Evolutionary conservation across 257 asterid species (phyloP).

Genomic region (Solanum sitiens): DNA sequence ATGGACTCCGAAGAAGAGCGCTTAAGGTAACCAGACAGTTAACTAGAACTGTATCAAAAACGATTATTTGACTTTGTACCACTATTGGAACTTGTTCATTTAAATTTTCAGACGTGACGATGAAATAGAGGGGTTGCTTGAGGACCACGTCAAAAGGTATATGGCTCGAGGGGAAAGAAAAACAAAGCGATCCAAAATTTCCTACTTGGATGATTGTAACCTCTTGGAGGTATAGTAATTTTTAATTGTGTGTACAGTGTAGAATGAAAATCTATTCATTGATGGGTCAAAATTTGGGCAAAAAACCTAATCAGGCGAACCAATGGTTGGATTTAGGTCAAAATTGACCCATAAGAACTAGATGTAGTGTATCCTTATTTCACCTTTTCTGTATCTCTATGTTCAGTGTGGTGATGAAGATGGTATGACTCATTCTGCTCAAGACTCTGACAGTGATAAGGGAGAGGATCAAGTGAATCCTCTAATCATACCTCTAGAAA

Average conservation of each 20-base stretch:
- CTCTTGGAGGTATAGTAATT: not conserved
- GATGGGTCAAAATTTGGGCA: not conserved
- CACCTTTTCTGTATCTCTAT: not conserved
- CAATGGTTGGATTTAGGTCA: no score
- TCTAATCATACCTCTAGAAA: conserved; percentile 61
- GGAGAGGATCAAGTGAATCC: conserved; percentile 55
- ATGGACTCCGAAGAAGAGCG: conserved; percentile 85
- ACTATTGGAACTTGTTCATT: not conserved
- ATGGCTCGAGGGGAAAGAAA: conserved; percentile 62
- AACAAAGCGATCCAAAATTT: conserved; percentile 51
- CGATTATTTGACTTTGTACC: not conserved
- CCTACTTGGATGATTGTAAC: conserved; percentile 34
- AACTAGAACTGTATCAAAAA: not conserved
- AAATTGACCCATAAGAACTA: not conserved
- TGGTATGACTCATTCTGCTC: conserved; percentile 33
- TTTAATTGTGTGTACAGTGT: not conserved
- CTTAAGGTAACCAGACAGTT: conserved; percentile 26
- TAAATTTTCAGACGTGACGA: conserved; percentile 50
- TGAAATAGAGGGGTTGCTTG: conserved; percentile 48
- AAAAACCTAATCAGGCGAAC: not conserved
- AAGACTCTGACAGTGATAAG: conserved; percentile 55
- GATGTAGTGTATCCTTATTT: not conserved
- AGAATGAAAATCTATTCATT: not conserved
- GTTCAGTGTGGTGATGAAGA: conserved; percentile 32
- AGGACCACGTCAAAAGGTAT: conserved; percentile 59